Conservation (phyloP, 2,329 filamentous ascomycete species). For the Alternaria brassicicola region DNA sequence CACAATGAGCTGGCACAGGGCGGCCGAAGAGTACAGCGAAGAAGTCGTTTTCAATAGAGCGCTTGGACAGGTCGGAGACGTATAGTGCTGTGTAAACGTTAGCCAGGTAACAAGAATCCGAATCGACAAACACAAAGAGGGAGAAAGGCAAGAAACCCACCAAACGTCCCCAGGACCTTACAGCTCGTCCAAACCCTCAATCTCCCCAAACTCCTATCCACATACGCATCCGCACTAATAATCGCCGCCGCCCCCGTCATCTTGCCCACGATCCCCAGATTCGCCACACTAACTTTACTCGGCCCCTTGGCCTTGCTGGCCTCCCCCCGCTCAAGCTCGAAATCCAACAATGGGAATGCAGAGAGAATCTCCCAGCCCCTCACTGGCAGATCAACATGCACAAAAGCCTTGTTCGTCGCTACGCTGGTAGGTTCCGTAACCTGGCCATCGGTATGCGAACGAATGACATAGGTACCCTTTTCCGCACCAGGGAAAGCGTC, state of each 20-base stretch:
- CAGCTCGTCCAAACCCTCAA: conserved; percentile 71
- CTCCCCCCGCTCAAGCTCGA: conserved; percentile 55
- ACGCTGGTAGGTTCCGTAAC: conserved; percentile 61
- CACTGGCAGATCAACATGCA: conserved; percentile 67
- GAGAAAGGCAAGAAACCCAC: conserved; percentile 51
- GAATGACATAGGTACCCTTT: conserved; percentile 69
- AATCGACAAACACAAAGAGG: not conserved
- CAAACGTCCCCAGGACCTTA: conserved; percentile 79
- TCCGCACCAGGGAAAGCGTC: conserved; percentile 74
- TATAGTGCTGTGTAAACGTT: conserved; percentile 66
- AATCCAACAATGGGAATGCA: conserved; percentile 69
- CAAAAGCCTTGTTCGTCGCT: conserved; percentile 56
- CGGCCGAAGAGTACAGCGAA: conserved; percentile 76
- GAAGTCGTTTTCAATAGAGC: conserved; percentile 68
- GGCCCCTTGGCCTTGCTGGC: conserved; percentile 36
- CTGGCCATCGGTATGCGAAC: conserved; percentile 71
- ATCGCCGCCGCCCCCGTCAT: conserved; percentile 89
- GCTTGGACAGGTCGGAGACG: conserved; percentile 69
- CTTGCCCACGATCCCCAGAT: conserved; percentile 80
- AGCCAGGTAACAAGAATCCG: conserved; percentile 7
- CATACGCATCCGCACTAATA: conserved; percentile 63
- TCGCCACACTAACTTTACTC: conserved; percentile 62
- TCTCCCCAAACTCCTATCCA: conserved; percentile 62
- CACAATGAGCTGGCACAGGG: conserved; percentile 70
- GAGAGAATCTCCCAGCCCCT: conserved; percentile 82